Evolutionary conservation across 805 yeast species (phyloP).

Genomic region (Yarrowia phangngaensis): DNA sequence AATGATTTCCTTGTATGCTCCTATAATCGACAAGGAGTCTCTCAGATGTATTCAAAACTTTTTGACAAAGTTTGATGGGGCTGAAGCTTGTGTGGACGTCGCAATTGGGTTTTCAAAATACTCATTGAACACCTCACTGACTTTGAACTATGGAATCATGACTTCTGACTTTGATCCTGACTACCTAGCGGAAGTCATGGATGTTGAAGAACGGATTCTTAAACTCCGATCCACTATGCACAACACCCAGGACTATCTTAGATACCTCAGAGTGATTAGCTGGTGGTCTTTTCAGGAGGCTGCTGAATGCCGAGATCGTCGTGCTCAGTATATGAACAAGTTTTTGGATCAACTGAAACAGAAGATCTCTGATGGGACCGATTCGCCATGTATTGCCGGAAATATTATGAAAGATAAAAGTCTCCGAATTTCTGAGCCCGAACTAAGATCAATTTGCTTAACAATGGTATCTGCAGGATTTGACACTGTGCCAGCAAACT

Average conservation of each 20-base stretch:
- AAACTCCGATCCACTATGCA: constrained; percentile 42
- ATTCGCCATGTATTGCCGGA: constrained; percentile 40
- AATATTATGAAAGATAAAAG: constrained; percentile 39
- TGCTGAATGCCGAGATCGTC: constrained; percentile 34
- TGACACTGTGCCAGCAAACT: constrained; percentile 64
- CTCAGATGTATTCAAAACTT: constrained; percentile 39
- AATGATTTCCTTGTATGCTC: constrained; percentile 40
- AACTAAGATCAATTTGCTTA: constrained; percentile 57
- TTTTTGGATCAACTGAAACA: constrained; percentile 36
- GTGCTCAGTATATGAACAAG: constrained; percentile 39
- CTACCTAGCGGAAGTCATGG: constrained; percentile 37
- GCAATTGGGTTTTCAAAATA: constrained; percentile 40
- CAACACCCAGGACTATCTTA: constrained; percentile 43
- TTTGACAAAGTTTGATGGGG: constrained; percentile 29
- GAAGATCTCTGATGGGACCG: constrained; percentile 35
- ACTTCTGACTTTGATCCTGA: constrained; percentile 37
- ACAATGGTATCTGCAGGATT: constrained; percentile 79
- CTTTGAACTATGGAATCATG: constrained; percentile 44
- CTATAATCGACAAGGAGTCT: constrained; percentile 41
- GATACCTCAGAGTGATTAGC: constrained; percentile 39
- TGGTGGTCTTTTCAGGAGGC: constrained; percentile 37
- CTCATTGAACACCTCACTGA: constrained; percentile 43
- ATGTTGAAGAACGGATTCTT: constrained; percentile 38
- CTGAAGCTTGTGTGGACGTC: constrained; percentile 34
- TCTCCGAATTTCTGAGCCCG: constrained; percentile 38